Evolutionary conservation across 495 filamentous ascomycete genomes (phyloP), one percentile per base, ranked within the genome.

Genomic region (Penicillium simplicissimum): DNA sequence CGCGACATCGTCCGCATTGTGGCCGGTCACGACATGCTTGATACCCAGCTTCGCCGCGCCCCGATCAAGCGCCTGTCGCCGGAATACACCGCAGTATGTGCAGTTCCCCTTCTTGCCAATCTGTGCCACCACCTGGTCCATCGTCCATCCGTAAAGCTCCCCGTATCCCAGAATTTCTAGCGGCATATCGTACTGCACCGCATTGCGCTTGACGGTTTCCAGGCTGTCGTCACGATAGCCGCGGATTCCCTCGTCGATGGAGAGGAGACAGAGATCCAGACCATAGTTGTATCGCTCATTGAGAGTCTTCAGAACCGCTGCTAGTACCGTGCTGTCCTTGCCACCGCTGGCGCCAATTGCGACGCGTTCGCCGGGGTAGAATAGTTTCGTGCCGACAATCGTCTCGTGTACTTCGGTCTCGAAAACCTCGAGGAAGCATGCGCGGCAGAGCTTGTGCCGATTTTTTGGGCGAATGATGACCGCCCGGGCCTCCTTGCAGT

Each of bases 71-170:
- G 95, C 95, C 79, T 98, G 95, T 49, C 95, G 85, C 13, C 95
- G 85, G 68, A 98, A 98, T 35, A 98, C 95, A 4, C 95, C 95
- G 69, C 95, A 98, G 73, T 98, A 98, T 34, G 95, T 98, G 80
- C 95, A 98, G 75, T 98, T 98, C 38, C 96, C 96, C 76, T 97
- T 97, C 75, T 97, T 97, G 28, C 96, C 96, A 53, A 98, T 90
- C 58, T 95, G 90, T 67, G 89, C 87, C 3, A 98, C 95, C 13
- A 98, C 95, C 66, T 97, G 90, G 73, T 98, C 95, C 95, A 98
- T 98, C 10, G 93, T 97, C 95, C 95, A 98, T 3, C 96, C 95
- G 72, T 98, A 98, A 5, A 98, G 81, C 72, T 98, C 94, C 38
- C 86, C 88, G 72, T 98, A 98, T 45, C 94, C 90, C 28, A 98